Base-by-base conservation (phyloP, 192 early-diverging fungal genomes). In the Coemansia sp. region DNA sequence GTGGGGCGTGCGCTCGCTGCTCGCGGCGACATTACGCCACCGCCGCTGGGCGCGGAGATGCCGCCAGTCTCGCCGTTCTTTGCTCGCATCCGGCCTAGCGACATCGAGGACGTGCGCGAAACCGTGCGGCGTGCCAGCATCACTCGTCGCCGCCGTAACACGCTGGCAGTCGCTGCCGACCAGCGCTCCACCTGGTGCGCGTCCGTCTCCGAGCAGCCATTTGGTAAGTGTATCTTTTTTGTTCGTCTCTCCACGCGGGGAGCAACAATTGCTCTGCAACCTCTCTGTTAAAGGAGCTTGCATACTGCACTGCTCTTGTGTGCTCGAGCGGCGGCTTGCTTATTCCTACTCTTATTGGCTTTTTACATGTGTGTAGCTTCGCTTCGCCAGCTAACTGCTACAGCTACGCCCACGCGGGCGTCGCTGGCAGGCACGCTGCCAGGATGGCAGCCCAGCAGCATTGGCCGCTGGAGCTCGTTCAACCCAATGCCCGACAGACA, bases 61-160 rank as follows among this genome's bases (percentile, higher is more conserved):
- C 77, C 72, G 49, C 72, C 77, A 5, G 53, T 60, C 19, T 70
- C 77, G 45, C 77, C 77, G 59, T 65, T 74, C 39, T 74, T 74
- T 40, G 60, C 41, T 1, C 25, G 58, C 0, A 36, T 65, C 14
- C 29, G 47, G 14, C 36, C 31, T 22, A 31, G 15, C 27, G 62
- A 79, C 38, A 74, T 69, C 32, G 25, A 32, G 15, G 24, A 22
- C 0, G 53, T 56, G 6, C 56, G 65, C 15, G 42, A 67, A 24
- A 39, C 74, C 2, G 60, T 63, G 20, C 68, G 60, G 27, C 58
- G 60, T 12, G 68, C 68, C 10, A 40, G 61, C 6, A 41, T 64
- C 15, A 42, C 78, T 40, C 78, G 62, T 12, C 69, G 66, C 27
- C 32, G 59, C 38, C 57, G 46, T 10, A 47, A 22, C 17, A 19